A percentile compares a stretch with the other conserved stretches of the same genome.
These are phyloP conservation scores for Pleomassaria siparia DNA, from an alignment of 2,329 filamentous ascomycete genomes.

Conservation along the genomic window DNA sequence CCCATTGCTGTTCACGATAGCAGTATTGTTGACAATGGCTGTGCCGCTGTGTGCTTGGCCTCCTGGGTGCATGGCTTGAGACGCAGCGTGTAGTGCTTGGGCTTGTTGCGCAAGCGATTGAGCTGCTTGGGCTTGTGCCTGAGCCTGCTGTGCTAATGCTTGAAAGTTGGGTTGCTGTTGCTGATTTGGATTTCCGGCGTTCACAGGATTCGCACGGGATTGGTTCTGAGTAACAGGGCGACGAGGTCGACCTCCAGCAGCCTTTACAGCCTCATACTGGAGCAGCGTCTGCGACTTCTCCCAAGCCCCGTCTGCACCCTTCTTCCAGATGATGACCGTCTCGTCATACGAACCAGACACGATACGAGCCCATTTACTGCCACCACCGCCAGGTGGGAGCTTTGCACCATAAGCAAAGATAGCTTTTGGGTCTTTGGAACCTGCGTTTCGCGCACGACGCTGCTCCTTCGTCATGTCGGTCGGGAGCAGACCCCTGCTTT, in stretches of 20 bases:
- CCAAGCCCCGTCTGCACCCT: constrained; percentile 83
- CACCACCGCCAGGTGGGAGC: constrained; percentile 86
- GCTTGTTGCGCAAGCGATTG: constrained; percentile 37
- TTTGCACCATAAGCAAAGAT: constrained; percentile 81
- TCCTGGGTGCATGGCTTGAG: constrained; percentile 27
- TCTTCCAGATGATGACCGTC: constrained; percentile 91
- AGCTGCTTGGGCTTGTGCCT: constrained; percentile 39
- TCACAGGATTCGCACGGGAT: constrained; percentile 16
- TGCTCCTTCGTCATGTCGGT: constrained; percentile 33
- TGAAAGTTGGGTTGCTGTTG: constrained; percentile 30
- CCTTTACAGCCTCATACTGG: constrained; percentile 66
- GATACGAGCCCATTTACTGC: constrained; percentile 87
- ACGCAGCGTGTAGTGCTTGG: constrained; percentile 39
- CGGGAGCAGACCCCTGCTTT: constrained; percentile 48
- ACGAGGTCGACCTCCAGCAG: constrained; percentile 48
- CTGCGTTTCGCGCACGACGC: constrained; percentile 60
- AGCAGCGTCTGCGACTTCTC: constrained; percentile 72
- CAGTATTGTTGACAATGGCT: constrained; percentile 17
- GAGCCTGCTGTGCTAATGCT: constrained; percentile 39
- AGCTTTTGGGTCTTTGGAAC: constrained; percentile 72
- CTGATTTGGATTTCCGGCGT: constrained; percentile 18
- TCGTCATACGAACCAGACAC: constrained; percentile 97
- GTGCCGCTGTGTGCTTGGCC: too few relatives aligned
- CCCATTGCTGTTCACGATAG: constrained; percentile 6
- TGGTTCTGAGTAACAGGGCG: constrained; percentile 25